phyloP scores from a whole-genome alignment of 441 rosid species.

The Capsella rubella region DNA sequence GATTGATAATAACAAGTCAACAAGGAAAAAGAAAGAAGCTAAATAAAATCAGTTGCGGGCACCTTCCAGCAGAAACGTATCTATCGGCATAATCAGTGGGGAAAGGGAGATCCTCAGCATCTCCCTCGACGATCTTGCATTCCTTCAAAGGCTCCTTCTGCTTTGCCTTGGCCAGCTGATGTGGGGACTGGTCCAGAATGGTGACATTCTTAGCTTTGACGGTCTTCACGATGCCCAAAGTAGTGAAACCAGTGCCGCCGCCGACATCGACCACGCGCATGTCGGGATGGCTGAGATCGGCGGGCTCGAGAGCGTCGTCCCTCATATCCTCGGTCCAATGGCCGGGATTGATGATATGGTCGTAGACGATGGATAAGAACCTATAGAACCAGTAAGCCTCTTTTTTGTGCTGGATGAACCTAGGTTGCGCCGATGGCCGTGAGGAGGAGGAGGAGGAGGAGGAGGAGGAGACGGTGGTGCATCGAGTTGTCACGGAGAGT shows the following conservation, averaged over 20 bases:
- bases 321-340: conserved; percentile 99
- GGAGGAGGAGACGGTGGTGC: conserved; percentile 75
- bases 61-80: conserved; percentile 83
- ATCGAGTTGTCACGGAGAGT: conserved; percentile 49
- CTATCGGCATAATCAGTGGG: conserved; percentile 89
- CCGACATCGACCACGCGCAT: conserved; percentile 96
- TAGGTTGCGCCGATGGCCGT: conserved; percentile 91
- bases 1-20: background rate
- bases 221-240: conserved; percentile 90
- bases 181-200: conserved; percentile 93
- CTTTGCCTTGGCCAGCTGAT: conserved; percentile 92
- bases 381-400: conserved; percentile 99
- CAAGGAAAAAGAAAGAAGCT: too few species aligned
- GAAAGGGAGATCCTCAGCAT: conserved; percentile 94
- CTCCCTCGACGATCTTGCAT: conserved; percentile 89
- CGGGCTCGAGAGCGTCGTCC: conserved; percentile 94
- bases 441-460: conserved; percentile 73
- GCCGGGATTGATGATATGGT: conserved; percentile 87
- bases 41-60: too few species aligned
- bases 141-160: conserved; percentile 91
- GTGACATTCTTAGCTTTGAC: conserved; percentile 93
- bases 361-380: conserved; percentile 89
- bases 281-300: conserved; percentile 72
- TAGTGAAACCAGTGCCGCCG: conserved; percentile 96
- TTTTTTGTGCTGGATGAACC: conserved; percentile 96